Percentiles rank a stretch among this genome's conserved stretches.
phyloP scores from a whole-genome alignment of 371 early-diverging fungal genomes.

The Haplosporangium sp. region DNA sequence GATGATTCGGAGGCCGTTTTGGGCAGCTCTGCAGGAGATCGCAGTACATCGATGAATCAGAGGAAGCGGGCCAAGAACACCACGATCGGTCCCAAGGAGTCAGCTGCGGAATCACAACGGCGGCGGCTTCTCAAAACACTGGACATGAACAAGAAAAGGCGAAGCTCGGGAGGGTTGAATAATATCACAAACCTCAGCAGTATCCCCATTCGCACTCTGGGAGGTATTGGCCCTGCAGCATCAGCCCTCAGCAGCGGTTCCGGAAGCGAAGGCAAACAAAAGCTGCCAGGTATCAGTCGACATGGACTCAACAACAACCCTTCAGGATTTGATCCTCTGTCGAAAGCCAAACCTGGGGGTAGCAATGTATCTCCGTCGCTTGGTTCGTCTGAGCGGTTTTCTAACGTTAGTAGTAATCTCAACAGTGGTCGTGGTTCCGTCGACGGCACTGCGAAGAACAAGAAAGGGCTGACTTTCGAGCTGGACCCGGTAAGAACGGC shows the following conservation, averaged over 20 bases:
- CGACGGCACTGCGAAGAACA: conserved; percentile 10
- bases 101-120: conserved; percentile 40
- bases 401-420: conserved; percentile 9
- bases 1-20: conserved; percentile 43
- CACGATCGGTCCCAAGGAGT: conserved; percentile 14
- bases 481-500: conserved; percentile 25
- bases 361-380: conserved; percentile 9
- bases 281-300: conserved; percentile 41
- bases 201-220: conserved; percentile 43
- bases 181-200: conserved; percentile 26
- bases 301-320: conserved; percentile 8
- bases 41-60: conserved; percentile 10
- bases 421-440: conserved; percentile 12
- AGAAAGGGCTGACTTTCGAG: conserved; percentile 27
- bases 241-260: conserved; percentile 10
- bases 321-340: neutral
- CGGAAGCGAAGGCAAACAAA: conserved; percentile 28
- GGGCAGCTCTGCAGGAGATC: conserved; percentile 31
- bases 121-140: conserved; percentile 30
- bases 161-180: conserved; percentile 15
- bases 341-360: neutral
- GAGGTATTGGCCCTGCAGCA: conserved; percentile 21
- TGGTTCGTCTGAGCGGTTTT: conserved; percentile 23
- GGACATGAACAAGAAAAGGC: conserved; percentile 49
- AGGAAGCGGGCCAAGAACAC: conserved; percentile 18